Base-by-base conservation (phyloP, 1,284 basidiomycete genomes). In the Fomes fomentarius region DNA sequence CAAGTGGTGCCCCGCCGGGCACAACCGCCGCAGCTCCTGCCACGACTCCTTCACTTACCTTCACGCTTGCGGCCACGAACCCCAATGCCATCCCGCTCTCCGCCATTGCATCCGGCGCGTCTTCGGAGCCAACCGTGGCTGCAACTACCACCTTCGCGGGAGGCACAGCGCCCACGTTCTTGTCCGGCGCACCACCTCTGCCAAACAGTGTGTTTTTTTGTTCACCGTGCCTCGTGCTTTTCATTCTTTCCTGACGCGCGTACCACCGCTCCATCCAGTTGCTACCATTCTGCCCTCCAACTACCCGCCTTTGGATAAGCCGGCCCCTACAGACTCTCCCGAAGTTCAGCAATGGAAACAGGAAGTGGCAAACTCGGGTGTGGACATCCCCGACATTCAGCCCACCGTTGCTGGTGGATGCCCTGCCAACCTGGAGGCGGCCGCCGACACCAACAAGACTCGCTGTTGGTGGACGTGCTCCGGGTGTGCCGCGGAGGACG, bases 381-480 rank as follows among this genome's bases (percentile, higher is more conserved):
- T 87, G 17, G 37, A 59, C 5, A 85, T 89, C 62, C 85, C 88
- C 17, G 66, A 76, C 66, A 71, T 85, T 54, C 30, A 69, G 24
- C 68, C 73, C 15, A 87, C 77, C 44, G 71, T 76, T 19, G 65
- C 72, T 15, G 87, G 85, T 62, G 84, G 87, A 48, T 93, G 90
- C 63, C 67, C 80, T 1, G 75, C 82, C 38, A 89, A 91, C 65
- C 73, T 81, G 0, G 76, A 69, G 2, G 85, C 86, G 6, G 82
- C 80, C 8, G 71, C 76, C 8, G 70, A 91, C 8, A 71, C 76
- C 8, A 70, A 91, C 63, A 55, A 69, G 4, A 73, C 47, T 42
- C 79, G 82, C 25, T 91, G 90, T 72, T 94, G 92, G 92, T 95
- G 92, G 93, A 92, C 91, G 8, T 94, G 92, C 68, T 83, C 86